Percentiles rank a stretch among this genome's conserved stretches.
Conservation (phyloP, 768 basidiomycete species). For the Lyophyllum semitale region DNA sequence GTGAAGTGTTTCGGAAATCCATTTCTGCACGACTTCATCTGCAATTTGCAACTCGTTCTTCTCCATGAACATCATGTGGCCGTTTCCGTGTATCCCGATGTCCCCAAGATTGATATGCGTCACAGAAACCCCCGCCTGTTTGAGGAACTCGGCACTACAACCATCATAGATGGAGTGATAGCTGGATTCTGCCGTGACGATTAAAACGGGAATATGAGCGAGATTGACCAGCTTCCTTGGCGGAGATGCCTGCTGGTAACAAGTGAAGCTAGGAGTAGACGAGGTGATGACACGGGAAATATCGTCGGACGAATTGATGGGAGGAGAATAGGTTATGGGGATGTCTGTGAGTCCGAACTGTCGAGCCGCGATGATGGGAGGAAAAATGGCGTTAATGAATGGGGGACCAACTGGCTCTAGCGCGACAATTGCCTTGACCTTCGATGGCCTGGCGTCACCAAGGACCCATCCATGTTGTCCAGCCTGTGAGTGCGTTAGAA, state of each 20-base stretch:
- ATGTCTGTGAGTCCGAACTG: conserved; percentile 50
- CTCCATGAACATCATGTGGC: conserved; percentile 61
- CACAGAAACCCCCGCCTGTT: conserved; percentile 45
- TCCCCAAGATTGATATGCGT: conserved; percentile 40
- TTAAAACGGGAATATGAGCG: conserved; percentile 41
- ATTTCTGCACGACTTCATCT: conserved; percentile 38
- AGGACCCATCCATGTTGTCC: conserved; percentile 51
- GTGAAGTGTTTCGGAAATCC: conserved; percentile 30
- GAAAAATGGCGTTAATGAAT: conserved; percentile 42
- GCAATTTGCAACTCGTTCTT: conserved; percentile 46
- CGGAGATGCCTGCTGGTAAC: conserved; percentile 44
- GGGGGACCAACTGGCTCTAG: conserved; percentile 55
- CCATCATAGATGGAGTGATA: conserved; percentile 52
- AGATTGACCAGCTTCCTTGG: conserved; percentile 45
- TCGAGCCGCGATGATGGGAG: conserved; percentile 37
- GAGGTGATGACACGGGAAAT: conserved; percentile 29
- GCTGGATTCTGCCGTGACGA: conserved; percentile 51
- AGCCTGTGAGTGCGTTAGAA: conserved; percentile 55
- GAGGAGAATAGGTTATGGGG: conserved; percentile 44
- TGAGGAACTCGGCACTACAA: conserved; percentile 44
- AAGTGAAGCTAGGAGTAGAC: conserved; percentile 34
- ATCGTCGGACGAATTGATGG: conserved; percentile 39
- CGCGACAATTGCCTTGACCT: conserved; percentile 48
- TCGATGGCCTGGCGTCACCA: conserved; percentile 44
- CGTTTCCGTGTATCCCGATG: conserved; percentile 52